Evolutionary conservation across 2,329 filamentous ascomycete genomes (phyloP).

Genomic region (Samsoniella hepiali): DNA sequence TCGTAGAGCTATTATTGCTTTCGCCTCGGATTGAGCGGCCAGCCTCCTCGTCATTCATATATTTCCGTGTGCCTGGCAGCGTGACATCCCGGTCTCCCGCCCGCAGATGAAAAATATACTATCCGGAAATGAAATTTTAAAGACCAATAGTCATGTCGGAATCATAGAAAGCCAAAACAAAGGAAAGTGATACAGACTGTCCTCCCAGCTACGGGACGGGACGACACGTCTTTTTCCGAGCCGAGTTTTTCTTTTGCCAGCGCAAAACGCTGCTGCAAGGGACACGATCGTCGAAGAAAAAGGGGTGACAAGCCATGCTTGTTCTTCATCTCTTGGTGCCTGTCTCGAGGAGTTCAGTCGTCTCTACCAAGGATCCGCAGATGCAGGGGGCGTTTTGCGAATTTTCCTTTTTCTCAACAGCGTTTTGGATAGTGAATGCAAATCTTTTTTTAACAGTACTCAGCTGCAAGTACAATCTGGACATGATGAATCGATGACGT

Average conservation of each 20-base stretch:
- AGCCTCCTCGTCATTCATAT: constrained; percentile 1
- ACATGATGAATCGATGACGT: too few species aligned
- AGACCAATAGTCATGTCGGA: too few species aligned
- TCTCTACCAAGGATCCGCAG: not conserved
- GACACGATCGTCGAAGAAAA: not conserved
- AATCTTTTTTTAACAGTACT: too few species aligned
- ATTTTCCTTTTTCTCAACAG: too few species aligned
- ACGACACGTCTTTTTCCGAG: not conserved
- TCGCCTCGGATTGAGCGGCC: not conserved
- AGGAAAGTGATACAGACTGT: not conserved
- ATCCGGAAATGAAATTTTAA: too few species aligned
- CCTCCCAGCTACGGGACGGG: not conserved
- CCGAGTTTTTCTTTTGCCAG: not conserved
- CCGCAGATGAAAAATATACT: too few species aligned
- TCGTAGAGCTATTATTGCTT: not conserved
- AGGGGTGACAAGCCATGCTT: not conserved
- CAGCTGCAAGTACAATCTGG: too few species aligned
- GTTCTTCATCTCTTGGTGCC: not conserved
- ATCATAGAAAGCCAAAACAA: not conserved
- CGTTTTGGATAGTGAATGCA: too few species aligned
- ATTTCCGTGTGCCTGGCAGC: not conserved
- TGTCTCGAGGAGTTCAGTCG: not conserved
- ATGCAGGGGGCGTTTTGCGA: not conserved
- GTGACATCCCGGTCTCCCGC: not conserved
- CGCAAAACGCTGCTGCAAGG: not conserved